Evolutionary conservation across 192 early-diverging fungal genomes (phyloP).

Genomic region (Entophlyctis luteolus): DNA sequence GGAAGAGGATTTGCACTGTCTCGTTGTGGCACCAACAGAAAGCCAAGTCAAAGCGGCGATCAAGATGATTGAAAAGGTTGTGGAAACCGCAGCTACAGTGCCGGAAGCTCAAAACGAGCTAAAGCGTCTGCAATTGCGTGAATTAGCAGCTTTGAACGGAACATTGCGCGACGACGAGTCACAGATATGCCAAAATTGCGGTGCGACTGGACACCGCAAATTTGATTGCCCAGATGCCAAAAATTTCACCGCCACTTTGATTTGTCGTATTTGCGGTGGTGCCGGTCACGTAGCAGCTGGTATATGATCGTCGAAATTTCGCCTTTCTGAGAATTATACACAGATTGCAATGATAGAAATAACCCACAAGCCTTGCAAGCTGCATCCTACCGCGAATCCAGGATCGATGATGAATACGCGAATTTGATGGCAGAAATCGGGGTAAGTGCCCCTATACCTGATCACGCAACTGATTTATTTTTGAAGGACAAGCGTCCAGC

Average conservation of each 20-base stretch:
- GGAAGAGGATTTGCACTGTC: constrained; percentile 80
- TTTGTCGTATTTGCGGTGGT: constrained; percentile 85
- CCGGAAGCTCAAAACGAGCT: constrained; percentile 95
- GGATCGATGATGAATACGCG: constrained; percentile 85
- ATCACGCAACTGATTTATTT: not conserved
- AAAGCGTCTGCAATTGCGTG: constrained; percentile 90
- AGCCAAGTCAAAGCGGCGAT: constrained; percentile 82
- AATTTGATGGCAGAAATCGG: constrained; percentile 94
- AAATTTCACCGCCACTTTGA: constrained; percentile 80
- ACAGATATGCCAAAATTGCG: constrained; percentile 92
- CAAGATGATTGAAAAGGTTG: constrained; percentile 85
- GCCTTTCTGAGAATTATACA: not conserved
- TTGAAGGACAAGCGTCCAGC: constrained; percentile 10
- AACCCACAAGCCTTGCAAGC: constrained; percentile 72
- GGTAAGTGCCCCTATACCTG: not conserved
- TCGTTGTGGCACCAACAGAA: constrained; percentile 84
- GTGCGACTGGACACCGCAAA: constrained; percentile 78
- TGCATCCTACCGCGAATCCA: constrained; percentile 74
- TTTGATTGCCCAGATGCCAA: constrained; percentile 86
- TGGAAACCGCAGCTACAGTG: constrained; percentile 81
- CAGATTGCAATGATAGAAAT: constrained; percentile 82
- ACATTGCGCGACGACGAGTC: constrained; percentile 93
- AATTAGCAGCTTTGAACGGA: constrained; percentile 92
- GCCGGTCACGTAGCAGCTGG: constrained; percentile 85
- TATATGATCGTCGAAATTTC: not conserved